A percentile compares a stretch with the other conserved stretches of the same genome.
These are phyloP conservation scores for Zychaea mexicana DNA, from an alignment of 371 early-diverging fungal genomes.

Conservation along the genomic window DNA sequence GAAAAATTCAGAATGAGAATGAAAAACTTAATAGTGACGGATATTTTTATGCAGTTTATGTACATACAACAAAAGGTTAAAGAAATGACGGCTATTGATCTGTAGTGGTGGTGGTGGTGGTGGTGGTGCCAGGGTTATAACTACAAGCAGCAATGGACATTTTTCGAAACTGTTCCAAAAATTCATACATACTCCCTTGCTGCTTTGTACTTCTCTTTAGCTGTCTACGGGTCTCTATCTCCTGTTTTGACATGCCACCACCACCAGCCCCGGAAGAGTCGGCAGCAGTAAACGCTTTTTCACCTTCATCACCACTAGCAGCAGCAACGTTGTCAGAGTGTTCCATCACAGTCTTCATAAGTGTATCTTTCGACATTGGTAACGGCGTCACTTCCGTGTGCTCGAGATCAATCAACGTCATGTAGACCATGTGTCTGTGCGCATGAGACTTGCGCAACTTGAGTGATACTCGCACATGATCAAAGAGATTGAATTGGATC, in stretches of 20 bases:
- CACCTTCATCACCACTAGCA: background rate
- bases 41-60: no score
- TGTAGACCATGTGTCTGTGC: conserved; percentile 63
- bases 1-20: no score
- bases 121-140: no score
- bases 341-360: conserved; percentile 15
- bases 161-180: conserved; percentile 24
- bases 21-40: no score
- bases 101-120: no score
- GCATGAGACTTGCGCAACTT: conserved; percentile 61
- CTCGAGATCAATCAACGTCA: conserved; percentile 57
- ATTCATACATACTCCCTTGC: conserved; percentile 18
- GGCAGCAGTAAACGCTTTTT: background rate
- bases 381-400: conserved; percentile 15
- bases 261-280: background rate
- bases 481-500: conserved; percentile 56
- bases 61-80: no score
- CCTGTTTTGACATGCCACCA: conserved; percentile 10
- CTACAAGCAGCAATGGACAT: conserved; percentile 13
- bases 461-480: conserved; percentile 60
- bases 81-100: no score
- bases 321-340: no score
- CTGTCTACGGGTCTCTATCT: conserved; percentile 15
- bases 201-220: conserved; percentile 14
- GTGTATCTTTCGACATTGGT: conserved; percentile 8